These are phyloP conservation scores for Erysimum cheiri DNA, from an alignment of 441 rosid species.

Conservation along the genomic window DNA sequence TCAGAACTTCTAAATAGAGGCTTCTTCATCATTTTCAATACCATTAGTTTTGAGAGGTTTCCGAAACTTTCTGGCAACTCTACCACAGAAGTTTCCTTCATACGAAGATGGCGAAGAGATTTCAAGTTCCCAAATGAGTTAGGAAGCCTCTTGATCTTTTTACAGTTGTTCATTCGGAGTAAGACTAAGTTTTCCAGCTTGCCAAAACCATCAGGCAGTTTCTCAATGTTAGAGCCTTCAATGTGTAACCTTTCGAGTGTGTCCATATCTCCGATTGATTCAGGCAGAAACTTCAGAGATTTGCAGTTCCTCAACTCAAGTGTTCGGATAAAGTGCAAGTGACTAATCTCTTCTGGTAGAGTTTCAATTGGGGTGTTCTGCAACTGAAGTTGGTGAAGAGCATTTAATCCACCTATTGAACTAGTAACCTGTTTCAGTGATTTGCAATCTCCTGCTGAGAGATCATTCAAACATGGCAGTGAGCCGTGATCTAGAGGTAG, in stretches of 20 bases:
- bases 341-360: slow-evolving; percentile 56
- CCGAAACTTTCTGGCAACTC: slow-evolving; percentile 68
- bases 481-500: slow-evolving; percentile 51
- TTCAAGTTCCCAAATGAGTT: slow-evolving; percentile 59
- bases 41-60: slow-evolving; percentile 52
- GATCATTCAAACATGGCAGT: slow-evolving; percentile 45
- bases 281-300: slow-evolving; percentile 51
- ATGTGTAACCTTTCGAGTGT: slow-evolving; percentile 49
- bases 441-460: slow-evolving; percentile 51
- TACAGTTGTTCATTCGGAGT: slow-evolving; percentile 50
- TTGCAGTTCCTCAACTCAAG: slow-evolving; percentile 53
- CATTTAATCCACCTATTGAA: slow-evolving; percentile 52
- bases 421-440: slow-evolving; percentile 49
- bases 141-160: slow-evolving; percentile 58
- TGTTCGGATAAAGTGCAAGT: slow-evolving; percentile 48
- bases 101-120: slow-evolving; percentile 51
- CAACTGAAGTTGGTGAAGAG: slow-evolving; percentile 49
- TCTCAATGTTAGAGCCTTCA: slow-evolving; percentile 45
- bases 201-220: slow-evolving; percentile 63
- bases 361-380: slow-evolving; percentile 48
- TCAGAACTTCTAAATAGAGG: slow-evolving; percentile 18
- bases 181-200: slow-evolving; percentile 49
- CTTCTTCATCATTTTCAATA: slow-evolving; percentile 52
- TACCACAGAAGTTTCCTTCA: slow-evolving; percentile 53
- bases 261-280: slow-evolving; percentile 51